These are phyloP conservation scores for Mortierella sp. DNA, from an alignment of 371 early-diverging fungal species.

Conservation along the genomic window DNA sequence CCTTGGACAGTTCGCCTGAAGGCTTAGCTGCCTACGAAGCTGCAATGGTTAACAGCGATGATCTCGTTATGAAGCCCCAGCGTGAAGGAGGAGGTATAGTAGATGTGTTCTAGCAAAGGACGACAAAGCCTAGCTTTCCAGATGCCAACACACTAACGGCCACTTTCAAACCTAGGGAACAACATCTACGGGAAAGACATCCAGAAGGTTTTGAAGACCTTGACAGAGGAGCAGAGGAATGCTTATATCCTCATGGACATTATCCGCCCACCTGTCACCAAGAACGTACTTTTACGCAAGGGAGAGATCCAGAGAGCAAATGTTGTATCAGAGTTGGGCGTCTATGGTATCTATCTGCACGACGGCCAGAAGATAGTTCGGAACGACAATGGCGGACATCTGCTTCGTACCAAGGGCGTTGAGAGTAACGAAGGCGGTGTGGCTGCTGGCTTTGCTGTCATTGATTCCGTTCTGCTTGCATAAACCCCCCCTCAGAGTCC, in stretches of 20 bases:
- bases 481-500: slow-evolving; percentile 34
- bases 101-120: not conserved
- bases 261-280: slow-evolving; percentile 83
- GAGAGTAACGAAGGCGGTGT: slow-evolving; percentile 95
- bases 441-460: slow-evolving; percentile 97
- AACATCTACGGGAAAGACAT: slow-evolving; percentile 95
- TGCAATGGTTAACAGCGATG: slow-evolving; percentile 72
- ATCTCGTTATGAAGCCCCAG: slow-evolving; percentile 95
- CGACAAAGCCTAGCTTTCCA: not conserved
- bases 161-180: slow-evolving; percentile 63
- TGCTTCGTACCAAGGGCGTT: slow-evolving; percentile 91
- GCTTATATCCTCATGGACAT: slow-evolving; percentile 93
- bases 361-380: slow-evolving; percentile 68
- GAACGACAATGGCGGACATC: slow-evolving; percentile 90
- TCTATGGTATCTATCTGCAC: slow-evolving; percentile 91
- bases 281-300: slow-evolving; percentile 83
- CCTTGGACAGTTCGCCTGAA: slow-evolving; percentile 77
- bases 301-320: slow-evolving; percentile 79
- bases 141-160: too few species aligned
- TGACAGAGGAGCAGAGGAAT: slow-evolving; percentile 70
- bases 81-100: slow-evolving; percentile 92
- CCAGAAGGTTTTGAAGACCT: slow-evolving; percentile 57
- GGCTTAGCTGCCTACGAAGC: slow-evolving; percentile 76
- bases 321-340: slow-evolving; percentile 92
- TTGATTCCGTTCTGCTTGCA: slow-evolving; percentile 86